phyloP scores from a whole-genome alignment of 371 early-diverging fungal genomes.

The Smittium mucronatum region DNA sequence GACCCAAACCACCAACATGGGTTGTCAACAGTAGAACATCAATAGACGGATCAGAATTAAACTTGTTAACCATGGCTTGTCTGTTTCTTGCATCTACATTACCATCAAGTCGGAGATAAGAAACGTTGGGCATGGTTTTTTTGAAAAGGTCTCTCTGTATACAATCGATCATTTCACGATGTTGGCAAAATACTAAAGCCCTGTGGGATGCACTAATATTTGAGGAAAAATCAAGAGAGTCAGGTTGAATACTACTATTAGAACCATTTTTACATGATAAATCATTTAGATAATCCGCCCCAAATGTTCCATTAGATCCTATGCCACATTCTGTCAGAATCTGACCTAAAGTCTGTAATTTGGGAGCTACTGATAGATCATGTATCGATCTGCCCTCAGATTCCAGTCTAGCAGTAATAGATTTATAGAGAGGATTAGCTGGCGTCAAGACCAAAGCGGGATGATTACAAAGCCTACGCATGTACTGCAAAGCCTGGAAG shows the following conservation, averaged over 20 bases:
- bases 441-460: constrained; percentile 78
- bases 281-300: constrained; percentile 31
- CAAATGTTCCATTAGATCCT: constrained; percentile 39
- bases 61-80: constrained; percentile 82
- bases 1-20: constrained; percentile 95
- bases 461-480: constrained; percentile 93
- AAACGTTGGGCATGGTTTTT: constrained; percentile 69
- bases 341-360: constrained; percentile 75
- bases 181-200: constrained; percentile 95
- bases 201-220: constrained; percentile 50
- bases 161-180: constrained; percentile 91
- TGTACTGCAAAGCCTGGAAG: constrained; percentile 93
- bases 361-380: constrained; percentile 84
- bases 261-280: constrained; percentile 30
- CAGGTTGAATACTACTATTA: not conserved
- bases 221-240: constrained; percentile 10
- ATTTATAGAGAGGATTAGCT: constrained; percentile 66
- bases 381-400: constrained; percentile 50
- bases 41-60: constrained; percentile 93
- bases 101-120: constrained; percentile 95
- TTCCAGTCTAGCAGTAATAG: constrained; percentile 46
- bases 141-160: constrained; percentile 84
- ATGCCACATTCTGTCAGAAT: constrained; percentile 88
- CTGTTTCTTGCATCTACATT: constrained; percentile 70
- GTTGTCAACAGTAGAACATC: constrained; percentile 94